Evolutionary conservation across 495 filamentous ascomycete genomes (phyloP).

Genomic region (Aspergillus haitiensis): DNA sequence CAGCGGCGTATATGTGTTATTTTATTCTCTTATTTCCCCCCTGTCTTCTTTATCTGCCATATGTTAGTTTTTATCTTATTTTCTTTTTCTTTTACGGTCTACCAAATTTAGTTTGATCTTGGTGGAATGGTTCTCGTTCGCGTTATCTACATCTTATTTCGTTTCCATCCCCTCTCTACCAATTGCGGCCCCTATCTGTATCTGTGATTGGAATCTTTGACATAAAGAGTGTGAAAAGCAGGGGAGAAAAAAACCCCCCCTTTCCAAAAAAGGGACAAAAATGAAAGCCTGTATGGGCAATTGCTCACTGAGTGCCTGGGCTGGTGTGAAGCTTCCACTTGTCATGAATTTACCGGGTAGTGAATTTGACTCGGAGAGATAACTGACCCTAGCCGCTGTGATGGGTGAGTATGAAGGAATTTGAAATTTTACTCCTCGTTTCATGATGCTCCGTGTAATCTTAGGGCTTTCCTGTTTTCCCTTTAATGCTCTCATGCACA

Average conservation of each 20-base stretch:
- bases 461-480: too few species aligned
- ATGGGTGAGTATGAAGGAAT: background rate
- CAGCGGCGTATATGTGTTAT: conserved; percentile 43
- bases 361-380: conserved; percentile 10
- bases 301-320: conserved; percentile 9
- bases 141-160: conserved; percentile 7
- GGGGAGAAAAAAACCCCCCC: conserved; percentile 7
- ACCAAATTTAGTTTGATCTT: conserved; percentile 25
- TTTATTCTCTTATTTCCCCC: conserved; percentile 22
- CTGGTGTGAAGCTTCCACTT: conserved; percentile 10
- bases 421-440: too few species aligned
- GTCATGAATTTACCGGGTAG: conserved; percentile 13
- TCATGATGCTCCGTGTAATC: too few species aligned
- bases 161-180: background rate
- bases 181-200: conserved; percentile 8
- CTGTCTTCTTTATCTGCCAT: conserved; percentile 22
- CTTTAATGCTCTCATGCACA: too few species aligned
- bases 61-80: background rate
- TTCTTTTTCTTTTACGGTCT: conserved; percentile 3
- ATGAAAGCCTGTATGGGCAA: conserved; percentile 19
- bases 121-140: conserved; percentile 11
- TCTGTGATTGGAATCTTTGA: conserved; percentile 10
- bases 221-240: conserved; percentile 11
- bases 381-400: conserved; percentile 15
- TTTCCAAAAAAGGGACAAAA: conserved; percentile 4